Evolutionary conservation across 1,284 basidiomycete genomes (phyloP), one percentile per base, ranked within the genome.

Genomic region (Apiotrichum sp.): DNA sequence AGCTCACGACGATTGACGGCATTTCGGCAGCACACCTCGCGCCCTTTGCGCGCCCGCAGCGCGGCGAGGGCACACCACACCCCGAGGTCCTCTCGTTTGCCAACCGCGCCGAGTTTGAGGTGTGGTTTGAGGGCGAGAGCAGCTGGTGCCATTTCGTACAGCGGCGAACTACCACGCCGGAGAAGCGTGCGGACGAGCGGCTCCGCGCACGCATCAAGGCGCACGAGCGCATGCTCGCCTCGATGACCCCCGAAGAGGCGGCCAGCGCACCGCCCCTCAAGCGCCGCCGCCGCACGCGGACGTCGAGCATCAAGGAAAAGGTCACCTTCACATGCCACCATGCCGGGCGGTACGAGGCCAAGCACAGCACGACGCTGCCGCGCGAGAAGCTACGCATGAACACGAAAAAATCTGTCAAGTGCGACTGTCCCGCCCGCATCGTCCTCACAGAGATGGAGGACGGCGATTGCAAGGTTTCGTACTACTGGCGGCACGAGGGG

Each of bases 71-170:
- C 32, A 68, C 68, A n/a, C 69, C 69, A 8, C 61, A 65, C 60
- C 73, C 73, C 3, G 56, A 67, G 45, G 50, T 64, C 33, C 54
- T 68, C 4, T 44, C 47, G 10, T 75, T 75, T 47, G 40, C 47
- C 1, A 65, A 55, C 42, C 55, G 63, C 42, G 56, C 52, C 31
- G 59, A 69, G 43, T 75, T 75, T 49, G 61, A 70, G 0, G 61
- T 54, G 4, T 75, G 73, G 73, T 58, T 75, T 16, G 62, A 65
- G 48, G 71, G 67, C 16, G 73, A 75, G 59, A 62, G 56, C 39
- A 64, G 61, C 46, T 75, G 73, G 73, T 75, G 73, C 62, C 73
- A 75, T 61, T 73, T 66, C 49, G 73, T 75, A n/a, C 73, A 75
- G 56, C 59, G 73, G 39, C 61, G 73, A 38, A 69, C 65, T 40